phyloP scores from a whole-genome alignment of 2,329 filamentous ascomycete genomes.

The Paraconiothyrium brasiliense region DNA sequence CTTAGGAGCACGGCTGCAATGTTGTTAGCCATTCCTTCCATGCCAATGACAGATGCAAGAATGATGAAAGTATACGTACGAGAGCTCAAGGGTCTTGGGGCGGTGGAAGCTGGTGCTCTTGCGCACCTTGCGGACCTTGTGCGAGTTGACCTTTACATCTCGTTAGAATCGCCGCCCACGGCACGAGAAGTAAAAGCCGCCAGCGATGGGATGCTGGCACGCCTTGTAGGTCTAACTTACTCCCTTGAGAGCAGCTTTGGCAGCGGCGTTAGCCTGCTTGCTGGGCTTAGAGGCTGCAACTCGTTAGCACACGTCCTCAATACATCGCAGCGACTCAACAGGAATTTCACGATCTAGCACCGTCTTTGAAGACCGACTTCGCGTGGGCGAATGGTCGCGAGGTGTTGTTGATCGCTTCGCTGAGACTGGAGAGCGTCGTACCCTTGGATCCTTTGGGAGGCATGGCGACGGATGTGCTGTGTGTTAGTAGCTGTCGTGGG shows the following conservation, averaged over 20 bases:
- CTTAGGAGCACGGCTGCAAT: conserved; percentile 76
- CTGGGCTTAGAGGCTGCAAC: conserved; percentile 65
- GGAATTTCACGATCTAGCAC: conserved; percentile 9
- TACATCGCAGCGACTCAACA: neutral
- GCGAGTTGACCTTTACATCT: conserved; percentile 69
- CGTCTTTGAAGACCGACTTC: neutral
- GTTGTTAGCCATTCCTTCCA: conserved; percentile 1
- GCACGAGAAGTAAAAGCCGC: conserved; percentile 58
- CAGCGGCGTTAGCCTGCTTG: conserved; percentile 85
- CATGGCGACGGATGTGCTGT: conserved; percentile 46
- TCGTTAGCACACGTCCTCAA: conserved; percentile 34
- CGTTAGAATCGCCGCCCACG: conserved; percentile 48
- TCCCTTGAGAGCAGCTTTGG: conserved; percentile 95
- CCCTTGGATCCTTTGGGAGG: conserved; percentile 51
- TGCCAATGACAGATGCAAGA: neutral
- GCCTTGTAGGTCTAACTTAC: conserved; percentile 69
- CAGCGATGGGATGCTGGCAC: conserved; percentile 63
- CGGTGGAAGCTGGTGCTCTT: conserved; percentile 94
- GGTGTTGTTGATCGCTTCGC: conserved; percentile 9
- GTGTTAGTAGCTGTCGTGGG: conserved; percentile 20
- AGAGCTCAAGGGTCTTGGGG: conserved; percentile 94
- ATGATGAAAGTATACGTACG: conserved; percentile 48
- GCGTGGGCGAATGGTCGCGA: conserved; percentile 1
- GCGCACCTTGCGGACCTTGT: conserved; percentile 94
- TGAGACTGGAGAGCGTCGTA: conserved; percentile 31